Conservation (phyloP, 495 filamentous ascomycete species). For the Tuber indicum region DNA sequence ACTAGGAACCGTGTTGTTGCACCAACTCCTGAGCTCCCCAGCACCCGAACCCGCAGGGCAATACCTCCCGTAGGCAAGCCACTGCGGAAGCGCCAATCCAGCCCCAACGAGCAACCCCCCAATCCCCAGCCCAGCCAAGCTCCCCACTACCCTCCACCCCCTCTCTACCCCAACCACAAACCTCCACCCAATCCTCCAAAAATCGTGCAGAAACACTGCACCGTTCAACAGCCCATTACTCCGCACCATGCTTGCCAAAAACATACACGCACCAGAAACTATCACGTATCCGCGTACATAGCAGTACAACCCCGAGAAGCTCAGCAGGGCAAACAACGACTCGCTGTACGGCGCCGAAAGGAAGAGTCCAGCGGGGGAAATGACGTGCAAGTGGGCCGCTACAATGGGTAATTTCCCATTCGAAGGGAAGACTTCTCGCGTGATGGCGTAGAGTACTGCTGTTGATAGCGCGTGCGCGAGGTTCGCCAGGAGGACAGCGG, state of each 20-base stretch:
- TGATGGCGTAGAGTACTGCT: conserved; percentile 61
- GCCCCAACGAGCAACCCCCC: conserved; percentile 61
- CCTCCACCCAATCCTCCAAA: conserved; percentile 58
- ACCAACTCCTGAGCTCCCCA: conserved; percentile 58
- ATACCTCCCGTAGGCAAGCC: conserved; percentile 64
- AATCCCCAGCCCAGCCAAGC: conserved; percentile 52
- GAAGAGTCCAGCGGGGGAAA: conserved; percentile 84
- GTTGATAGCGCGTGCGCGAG: conserved; percentile 68
- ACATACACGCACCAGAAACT: conserved; percentile 9
- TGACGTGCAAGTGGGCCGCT: conserved; percentile 61
- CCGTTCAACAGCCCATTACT: conserved; percentile 88
- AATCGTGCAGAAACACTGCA: conserved; percentile 59
- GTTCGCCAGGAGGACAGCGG: conserved; percentile 61
- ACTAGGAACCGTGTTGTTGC: conserved; percentile 61
- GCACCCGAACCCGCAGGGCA: conserved; percentile 47
- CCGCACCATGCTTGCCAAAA: conserved; percentile 52
- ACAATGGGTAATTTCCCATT: conserved; percentile 30
- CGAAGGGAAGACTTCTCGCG: conserved; percentile 43
- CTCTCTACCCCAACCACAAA: conserved; percentile 50
- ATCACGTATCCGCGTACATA: conserved; percentile 54
- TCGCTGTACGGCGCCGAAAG: conserved; percentile 84
- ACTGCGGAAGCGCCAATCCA: conserved; percentile 66
- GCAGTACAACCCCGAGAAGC: conserved; percentile 64
- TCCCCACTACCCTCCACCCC: conserved; percentile 41
- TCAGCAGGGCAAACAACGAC: conserved; percentile 68